phyloP scores from a whole-genome alignment of 345 rosid genomes.

The Eucalyptus coolabah region DNA sequence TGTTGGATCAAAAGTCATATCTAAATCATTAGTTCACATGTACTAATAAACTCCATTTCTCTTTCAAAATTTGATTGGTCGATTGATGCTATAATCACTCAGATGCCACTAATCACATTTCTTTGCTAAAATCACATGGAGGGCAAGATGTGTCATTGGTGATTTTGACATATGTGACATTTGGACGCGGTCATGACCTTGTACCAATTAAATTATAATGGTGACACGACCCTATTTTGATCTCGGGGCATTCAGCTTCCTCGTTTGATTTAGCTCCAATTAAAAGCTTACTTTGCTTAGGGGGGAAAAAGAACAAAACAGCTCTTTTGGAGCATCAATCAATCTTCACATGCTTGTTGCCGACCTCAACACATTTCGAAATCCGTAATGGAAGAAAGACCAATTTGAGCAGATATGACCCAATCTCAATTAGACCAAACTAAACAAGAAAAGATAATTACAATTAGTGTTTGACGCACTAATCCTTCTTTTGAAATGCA shows the following conservation, averaged over 20 bases:
- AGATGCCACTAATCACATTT: neutral
- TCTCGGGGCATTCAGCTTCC: neutral
- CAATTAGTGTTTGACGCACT: fast-evolving
- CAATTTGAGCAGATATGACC: neutral
- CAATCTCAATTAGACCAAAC: neutral
- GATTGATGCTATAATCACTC: neutral
- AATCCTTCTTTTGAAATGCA: neutral
- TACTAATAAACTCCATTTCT: neutral
- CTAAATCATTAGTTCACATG: neutral
- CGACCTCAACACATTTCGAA: neutral
- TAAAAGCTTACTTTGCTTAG: neutral
- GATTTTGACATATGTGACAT: neutral
- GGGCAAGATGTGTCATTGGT: neutral
- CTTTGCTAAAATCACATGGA: neutral
- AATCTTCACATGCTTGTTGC: neutral
- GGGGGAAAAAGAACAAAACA: neutral
- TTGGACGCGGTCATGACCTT: neutral
- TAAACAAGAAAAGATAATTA: neutral
- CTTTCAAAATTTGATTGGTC: neutral
- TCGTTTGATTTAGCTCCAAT: neutral
- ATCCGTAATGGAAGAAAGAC: neutral
- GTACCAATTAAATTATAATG: neutral
- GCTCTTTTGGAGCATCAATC: neutral
- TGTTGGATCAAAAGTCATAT: neutral
- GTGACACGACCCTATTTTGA: neutral